Evolutionary conservation across 768 basidiomycete species (phyloP).

Genomic region (Trametes cubensis): DNA sequence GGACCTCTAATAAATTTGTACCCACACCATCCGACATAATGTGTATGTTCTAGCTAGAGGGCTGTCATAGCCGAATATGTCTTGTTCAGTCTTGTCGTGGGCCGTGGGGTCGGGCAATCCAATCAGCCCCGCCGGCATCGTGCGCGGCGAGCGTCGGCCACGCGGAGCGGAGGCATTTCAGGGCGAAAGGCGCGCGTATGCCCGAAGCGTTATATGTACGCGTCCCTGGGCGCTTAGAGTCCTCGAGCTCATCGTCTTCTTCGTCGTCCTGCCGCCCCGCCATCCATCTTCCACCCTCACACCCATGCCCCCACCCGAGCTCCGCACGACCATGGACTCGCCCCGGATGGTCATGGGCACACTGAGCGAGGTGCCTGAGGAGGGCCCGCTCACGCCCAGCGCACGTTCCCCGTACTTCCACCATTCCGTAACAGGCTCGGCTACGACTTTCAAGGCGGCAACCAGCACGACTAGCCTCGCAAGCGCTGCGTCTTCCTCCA

Average conservation of each 20-base stretch:
- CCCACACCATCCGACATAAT: neutral
- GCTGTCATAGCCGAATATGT: neutral
- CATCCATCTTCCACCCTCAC: neutral
- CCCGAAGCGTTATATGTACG: conserved; percentile 5
- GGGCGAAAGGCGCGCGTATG: neutral
- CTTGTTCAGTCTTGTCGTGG: neutral
- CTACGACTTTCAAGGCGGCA: conserved; percentile 41
- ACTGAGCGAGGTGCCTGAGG: conserved; percentile 39
- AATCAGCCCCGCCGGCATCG: conserved; percentile 4
- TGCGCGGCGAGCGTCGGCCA: conserved; percentile 12
- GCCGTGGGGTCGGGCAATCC: neutral
- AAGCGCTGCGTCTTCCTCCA: conserved; percentile 30
- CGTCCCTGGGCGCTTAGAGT: conserved; percentile 10
- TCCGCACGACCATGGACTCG: conserved; percentile 26
- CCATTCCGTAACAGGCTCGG: conserved; percentile 37
- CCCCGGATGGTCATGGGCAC: conserved; percentile 24
- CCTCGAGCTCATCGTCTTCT: conserved; percentile 15
- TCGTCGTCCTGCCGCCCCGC: neutral
- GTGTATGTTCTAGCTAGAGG: neutral
- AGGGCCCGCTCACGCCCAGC: conserved; percentile 27
- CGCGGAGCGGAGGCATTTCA: conserved; percentile 2
- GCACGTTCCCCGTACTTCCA: conserved; percentile 44
- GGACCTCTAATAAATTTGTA: neutral
- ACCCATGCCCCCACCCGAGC: conserved; percentile 16
- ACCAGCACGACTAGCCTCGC: conserved; percentile 36